Evolutionary conservation across 2,329 filamentous ascomycete species (phyloP).

Genomic region (Bipolaris oryzae): DNA sequence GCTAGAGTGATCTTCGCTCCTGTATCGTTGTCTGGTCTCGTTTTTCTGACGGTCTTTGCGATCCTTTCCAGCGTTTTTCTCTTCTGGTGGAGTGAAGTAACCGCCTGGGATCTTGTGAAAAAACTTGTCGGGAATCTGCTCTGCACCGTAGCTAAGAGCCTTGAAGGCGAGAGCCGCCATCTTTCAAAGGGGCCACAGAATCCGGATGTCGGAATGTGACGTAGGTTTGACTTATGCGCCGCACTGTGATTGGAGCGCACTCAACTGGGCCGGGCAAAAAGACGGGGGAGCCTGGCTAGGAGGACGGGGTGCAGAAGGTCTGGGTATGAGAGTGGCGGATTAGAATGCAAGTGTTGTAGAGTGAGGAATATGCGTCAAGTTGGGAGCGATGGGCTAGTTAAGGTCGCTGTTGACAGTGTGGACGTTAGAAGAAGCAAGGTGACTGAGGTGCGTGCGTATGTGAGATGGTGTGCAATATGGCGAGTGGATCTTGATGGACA

Average conservation of each 20-base stretch:
- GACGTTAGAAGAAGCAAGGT: conserved; percentile 2
- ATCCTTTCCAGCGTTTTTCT: conserved; percentile 32
- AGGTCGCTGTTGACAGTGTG: conserved; percentile 3
- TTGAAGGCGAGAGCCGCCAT: conserved; percentile 49
- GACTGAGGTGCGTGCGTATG: neutral
- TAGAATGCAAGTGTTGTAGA: conserved; percentile 6
- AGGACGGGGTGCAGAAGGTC: conserved; percentile 31
- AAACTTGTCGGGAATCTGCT: conserved; percentile 48
- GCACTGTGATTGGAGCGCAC: conserved; percentile 42
- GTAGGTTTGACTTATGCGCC: conserved; percentile 32
- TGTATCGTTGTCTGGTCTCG: conserved; percentile 23
- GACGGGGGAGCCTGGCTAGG: conserved; percentile 24
- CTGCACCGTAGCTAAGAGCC: conserved; percentile 47
- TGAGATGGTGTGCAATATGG: conserved; percentile 5
- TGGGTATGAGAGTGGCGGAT: conserved; percentile 12
- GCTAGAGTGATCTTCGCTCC: conserved; percentile 21
- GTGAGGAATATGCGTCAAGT: conserved; percentile 13
- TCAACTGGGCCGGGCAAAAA: conserved; percentile 16
- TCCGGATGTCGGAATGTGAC: conserved; percentile 38
- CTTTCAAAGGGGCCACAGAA: conserved; percentile 32
- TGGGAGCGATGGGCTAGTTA: conserved; percentile 6
- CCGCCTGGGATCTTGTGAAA: conserved; percentile 48
- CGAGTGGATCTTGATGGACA: conserved; percentile 4
- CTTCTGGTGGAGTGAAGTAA: conserved; percentile 44
- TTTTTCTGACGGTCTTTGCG: conserved; percentile 26